Evolutionary conservation across 371 early-diverging fungal species (phyloP).

Genomic region (Syncephalis plumigaleata): DNA sequence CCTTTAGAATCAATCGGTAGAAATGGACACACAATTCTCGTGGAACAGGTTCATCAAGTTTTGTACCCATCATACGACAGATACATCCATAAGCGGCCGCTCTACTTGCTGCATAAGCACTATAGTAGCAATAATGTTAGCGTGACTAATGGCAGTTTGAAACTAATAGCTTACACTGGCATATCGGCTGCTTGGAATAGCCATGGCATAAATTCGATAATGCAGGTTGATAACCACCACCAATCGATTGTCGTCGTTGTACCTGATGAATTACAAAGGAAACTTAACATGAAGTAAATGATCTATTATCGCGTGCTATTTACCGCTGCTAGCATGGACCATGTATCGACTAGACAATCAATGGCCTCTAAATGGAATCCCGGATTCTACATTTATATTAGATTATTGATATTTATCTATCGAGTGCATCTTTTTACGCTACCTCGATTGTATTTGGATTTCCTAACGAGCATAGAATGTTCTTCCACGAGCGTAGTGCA

Average conservation of each 20-base stretch:
- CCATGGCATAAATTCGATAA: constrained; percentile 49
- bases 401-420: background rate
- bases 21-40: constrained; percentile 33
- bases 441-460: constrained; percentile 34
- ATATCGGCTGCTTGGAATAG: constrained; percentile 43
- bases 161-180: constrained; percentile 16
- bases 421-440: background rate
- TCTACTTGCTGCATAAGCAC: background rate
- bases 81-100: background rate
- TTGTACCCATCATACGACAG: constrained; percentile 1
- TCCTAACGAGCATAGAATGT: constrained; percentile 42
- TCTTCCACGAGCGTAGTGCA: constrained; percentile 38
- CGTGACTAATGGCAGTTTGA: background rate
- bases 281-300: background rate
- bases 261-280: constrained; percentile 17
- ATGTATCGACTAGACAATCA: constrained; percentile 41
- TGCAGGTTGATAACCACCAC: constrained; percentile 27
- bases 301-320: constrained; percentile 7
- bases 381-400: constrained; percentile 16
- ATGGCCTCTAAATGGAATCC: constrained; percentile 50
- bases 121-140: background rate
- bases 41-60: background rate
- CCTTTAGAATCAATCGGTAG: constrained; percentile 37
- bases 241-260: constrained; percentile 27
- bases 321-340: constrained; percentile 38